Evolutionary conservation across 306 rosid genomes (phyloP).

Genomic region (Ormosia semicastrata): DNA sequence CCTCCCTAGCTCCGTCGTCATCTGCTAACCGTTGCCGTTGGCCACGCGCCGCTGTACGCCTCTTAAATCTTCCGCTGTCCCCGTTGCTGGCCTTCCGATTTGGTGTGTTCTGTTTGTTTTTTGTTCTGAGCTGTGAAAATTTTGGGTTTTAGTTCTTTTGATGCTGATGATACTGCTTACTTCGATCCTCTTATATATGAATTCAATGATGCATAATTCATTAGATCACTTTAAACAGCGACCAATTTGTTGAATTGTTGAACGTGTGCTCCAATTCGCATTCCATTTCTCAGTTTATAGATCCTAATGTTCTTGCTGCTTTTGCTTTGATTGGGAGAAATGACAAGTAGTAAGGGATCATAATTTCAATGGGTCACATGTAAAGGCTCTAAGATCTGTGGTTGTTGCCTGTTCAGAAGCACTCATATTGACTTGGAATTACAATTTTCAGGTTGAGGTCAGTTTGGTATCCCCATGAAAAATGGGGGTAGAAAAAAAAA

Average conservation of each 20-base stretch:
- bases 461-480: neutral
- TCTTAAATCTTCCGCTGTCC: neutral
- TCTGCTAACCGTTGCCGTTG: neutral
- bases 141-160: neutral
- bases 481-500: neutral
- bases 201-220: neutral
- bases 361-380: neutral
- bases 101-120: conserved; percentile 18
- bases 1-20: conserved; percentile 16
- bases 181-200: neutral
- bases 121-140: neutral
- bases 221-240: neutral
- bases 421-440: neutral
- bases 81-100: conserved; percentile 4
- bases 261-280: neutral
- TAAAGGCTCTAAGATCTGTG: conserved; percentile 18
- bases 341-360: neutral
- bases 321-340: conserved; percentile 14
- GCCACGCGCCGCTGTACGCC: neutral
- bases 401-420: neutral
- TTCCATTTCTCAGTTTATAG: conserved; percentile 20
- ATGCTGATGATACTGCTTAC: neutral
- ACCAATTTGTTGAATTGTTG: conserved; percentile 2
- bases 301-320: neutral
- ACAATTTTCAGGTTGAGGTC: neutral